Conservation (phyloP, 768 basidiomycete species). For the Myochromella boudieri region DNA sequence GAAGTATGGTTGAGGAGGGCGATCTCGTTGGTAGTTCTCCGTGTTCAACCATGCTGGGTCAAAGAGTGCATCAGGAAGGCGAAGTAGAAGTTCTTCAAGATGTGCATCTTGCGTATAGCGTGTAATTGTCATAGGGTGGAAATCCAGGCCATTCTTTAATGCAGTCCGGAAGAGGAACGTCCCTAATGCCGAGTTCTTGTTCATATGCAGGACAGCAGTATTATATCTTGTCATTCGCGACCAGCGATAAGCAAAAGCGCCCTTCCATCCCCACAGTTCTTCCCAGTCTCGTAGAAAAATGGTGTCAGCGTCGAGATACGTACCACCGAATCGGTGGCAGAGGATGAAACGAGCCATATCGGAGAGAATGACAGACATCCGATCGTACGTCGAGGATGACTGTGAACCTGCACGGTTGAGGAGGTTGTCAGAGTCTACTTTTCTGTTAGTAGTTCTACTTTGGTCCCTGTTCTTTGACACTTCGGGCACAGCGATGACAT, state of each 20-base stretch:
- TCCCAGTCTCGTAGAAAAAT: conserved; percentile 98
- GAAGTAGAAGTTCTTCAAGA: conserved; percentile 78
- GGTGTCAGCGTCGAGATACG: conserved; percentile 96
- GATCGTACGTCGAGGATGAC: conserved; percentile 82
- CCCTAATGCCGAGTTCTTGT: conserved; percentile 89
- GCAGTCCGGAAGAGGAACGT: conserved; percentile 94
- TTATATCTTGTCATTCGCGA: conserved; percentile 91
- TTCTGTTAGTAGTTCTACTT: conserved; percentile 18
- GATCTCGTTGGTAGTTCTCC: conserved; percentile 86
- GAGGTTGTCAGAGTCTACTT: conserved; percentile 42
- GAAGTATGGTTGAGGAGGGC: conserved; percentile 95
- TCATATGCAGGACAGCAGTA: conserved; percentile 92
- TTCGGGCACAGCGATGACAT: conserved; percentile 64
- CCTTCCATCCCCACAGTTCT: conserved; percentile 95
- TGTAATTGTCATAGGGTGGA: conserved; percentile 96
- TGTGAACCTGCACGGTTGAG: conserved; percentile 83
- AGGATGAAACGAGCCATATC: conserved; percentile 98
- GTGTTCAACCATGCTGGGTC: conserved; percentile 97
- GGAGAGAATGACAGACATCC: conserved; percentile 88
- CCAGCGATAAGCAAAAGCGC: conserved; percentile 97
- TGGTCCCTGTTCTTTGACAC: conserved; percentile 29
- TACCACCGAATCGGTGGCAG: conserved; percentile 95
- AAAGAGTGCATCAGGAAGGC: conserved; percentile 93
- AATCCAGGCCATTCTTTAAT: conserved; percentile 90
- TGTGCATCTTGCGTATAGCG: conserved; percentile 88